Conservation (phyloP, 2,329 filamentous ascomycete species). For the Periconia sp. region DNA sequence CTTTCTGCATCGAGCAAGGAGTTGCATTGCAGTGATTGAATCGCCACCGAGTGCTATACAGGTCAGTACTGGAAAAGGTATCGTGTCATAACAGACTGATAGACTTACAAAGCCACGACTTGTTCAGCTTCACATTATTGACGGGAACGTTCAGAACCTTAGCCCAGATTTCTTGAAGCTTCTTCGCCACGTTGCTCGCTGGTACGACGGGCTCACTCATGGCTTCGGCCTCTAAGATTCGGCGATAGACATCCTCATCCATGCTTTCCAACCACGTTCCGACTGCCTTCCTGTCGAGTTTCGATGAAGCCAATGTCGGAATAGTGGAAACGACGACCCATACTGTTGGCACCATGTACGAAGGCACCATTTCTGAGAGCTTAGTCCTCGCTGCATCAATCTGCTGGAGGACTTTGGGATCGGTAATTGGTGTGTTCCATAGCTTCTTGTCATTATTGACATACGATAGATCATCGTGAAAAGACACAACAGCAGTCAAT, state of each 20-base stretch:
- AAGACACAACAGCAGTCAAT: constrained; percentile 53
- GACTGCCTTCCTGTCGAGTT: constrained; percentile 41
- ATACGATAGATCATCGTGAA: constrained; percentile 29
- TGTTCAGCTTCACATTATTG: constrained; percentile 28
- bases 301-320: constrained; percentile 34
- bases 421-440: constrained; percentile 40
- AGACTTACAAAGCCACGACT: constrained; percentile 39
- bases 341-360: constrained; percentile 39
- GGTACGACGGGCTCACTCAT: constrained; percentile 21
- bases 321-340: constrained; percentile 47
- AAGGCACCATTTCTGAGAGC: constrained; percentile 31
- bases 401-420: constrained; percentile 30
- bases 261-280: constrained; percentile 53
- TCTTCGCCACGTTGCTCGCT: constrained; percentile 15
- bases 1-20: constrained; percentile 36
- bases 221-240: constrained; percentile 47
- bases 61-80: constrained; percentile 14
- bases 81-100: background rate
- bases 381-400: constrained; percentile 39
- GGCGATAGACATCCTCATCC: constrained; percentile 47
- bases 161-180: constrained; percentile 48
- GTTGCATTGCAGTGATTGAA: constrained; percentile 41
- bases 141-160: constrained; percentile 48
- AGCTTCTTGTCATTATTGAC: constrained; percentile 26
- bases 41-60: constrained; percentile 37